Conservation (phyloP, 495 filamentous ascomycete genomes). For the Penicillium coffeae region DNA sequence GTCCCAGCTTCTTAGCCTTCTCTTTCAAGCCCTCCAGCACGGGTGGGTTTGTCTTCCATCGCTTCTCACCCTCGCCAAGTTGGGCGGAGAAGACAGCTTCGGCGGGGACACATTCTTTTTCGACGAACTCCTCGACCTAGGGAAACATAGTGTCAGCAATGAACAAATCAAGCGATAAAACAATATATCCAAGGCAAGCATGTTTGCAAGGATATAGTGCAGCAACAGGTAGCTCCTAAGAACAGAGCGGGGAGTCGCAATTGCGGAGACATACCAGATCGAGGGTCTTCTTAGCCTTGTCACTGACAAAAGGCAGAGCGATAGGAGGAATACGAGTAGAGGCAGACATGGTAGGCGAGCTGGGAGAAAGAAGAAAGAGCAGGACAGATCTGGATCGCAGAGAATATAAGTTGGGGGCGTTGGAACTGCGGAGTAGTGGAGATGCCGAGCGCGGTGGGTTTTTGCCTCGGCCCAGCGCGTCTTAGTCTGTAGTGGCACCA, state of each 20-base stretch:
- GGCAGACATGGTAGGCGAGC: conserved; percentile 47
- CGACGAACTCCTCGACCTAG: conserved; percentile 90
- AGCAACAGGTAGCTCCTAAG: neutral
- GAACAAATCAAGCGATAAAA: neutral
- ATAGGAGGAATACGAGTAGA: conserved; percentile 64
- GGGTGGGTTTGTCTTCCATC: conserved; percentile 74
- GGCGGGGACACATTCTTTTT: conserved; percentile 89
- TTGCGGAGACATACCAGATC: conserved; percentile 59
- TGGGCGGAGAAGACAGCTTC: conserved; percentile 75
- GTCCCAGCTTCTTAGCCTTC: conserved; percentile 75
- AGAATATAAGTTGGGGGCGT: conserved; percentile 20
- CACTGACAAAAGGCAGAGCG: conserved; percentile 67
- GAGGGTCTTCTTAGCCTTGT: conserved; percentile 70
- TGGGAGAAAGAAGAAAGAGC: conserved; percentile 4
- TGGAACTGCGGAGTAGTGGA: conserved; percentile 29
- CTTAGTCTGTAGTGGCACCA: conserved; percentile 1
- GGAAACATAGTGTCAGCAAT: neutral
- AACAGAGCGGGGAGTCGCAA: neutral
- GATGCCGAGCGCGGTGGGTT: conserved; percentile 24
- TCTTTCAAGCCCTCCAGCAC: conserved; percentile 86
- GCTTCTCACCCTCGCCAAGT: conserved; percentile 66
- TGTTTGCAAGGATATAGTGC: no score
- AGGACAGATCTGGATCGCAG: neutral
- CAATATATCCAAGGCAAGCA: no score
- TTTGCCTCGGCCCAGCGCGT: conserved; percentile 25